Conservation (phyloP, 2,329 filamentous ascomycete genomes). For the Botrytis aclada region DNA sequence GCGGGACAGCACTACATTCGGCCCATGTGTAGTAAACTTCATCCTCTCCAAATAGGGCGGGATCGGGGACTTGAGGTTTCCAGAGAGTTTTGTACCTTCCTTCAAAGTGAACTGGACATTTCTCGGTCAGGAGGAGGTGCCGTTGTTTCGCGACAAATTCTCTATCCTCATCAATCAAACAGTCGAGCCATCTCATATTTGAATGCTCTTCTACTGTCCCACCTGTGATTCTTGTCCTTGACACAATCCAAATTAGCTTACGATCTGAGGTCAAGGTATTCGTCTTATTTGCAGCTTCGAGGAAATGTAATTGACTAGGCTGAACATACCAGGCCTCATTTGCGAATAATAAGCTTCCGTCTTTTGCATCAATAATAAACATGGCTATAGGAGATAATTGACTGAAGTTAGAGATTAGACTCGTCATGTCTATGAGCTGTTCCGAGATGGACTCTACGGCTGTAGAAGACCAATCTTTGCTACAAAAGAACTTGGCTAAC, state of each 20-base stretch:
- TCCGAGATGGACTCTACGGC: background rate
- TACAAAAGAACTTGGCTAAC: background rate
- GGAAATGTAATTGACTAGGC: background rate
- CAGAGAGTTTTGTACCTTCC: slow-evolving; percentile 5
- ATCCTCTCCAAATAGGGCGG: background rate
- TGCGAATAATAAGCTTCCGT: background rate
- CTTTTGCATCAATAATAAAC: background rate
- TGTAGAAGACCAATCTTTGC: slow-evolving; percentile 3
- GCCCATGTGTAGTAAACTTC: background rate
- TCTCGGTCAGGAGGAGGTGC: background rate
- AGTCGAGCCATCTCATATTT: background rate
- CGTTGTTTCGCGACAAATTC: background rate
- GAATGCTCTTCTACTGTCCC: background rate
- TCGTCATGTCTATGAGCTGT: background rate
- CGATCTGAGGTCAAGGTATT: background rate
- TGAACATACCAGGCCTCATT: slow-evolving; percentile 7
- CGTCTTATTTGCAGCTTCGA: background rate
- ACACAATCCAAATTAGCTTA: background rate
- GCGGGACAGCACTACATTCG: background rate
- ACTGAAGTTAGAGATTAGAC: background rate
- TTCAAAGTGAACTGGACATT: background rate
- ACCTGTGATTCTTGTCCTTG: slow-evolving; percentile 2
- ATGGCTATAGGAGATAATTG: slow-evolving; percentile 9
- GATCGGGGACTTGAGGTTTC: background rate
- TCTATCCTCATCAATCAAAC: background rate